Percentiles rank a stretch among this genome's conserved stretches.
These are phyloP conservation scores for Naematelia aurantialba DNA, from an alignment of 768 basidiomycete species.

Conservation along the genomic window DNA sequence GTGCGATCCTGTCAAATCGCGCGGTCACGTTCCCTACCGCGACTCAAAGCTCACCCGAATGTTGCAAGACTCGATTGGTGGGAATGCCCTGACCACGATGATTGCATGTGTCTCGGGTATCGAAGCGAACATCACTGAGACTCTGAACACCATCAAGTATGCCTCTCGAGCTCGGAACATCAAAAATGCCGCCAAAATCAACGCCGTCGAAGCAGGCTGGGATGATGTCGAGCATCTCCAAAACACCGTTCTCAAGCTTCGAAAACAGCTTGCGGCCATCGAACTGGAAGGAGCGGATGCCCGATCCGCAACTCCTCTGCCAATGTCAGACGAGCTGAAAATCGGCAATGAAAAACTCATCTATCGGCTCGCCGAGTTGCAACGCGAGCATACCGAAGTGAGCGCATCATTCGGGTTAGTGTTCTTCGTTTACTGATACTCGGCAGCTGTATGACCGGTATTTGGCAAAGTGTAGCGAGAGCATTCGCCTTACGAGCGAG, in stretches of 20 bases:
- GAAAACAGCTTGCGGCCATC: constrained; percentile 77
- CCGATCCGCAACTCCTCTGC: background rate
- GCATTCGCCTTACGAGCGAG: constrained; percentile 40
- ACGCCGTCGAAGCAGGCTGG: constrained; percentile 96
- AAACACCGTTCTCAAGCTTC: constrained; percentile 72
- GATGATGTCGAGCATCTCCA: constrained; percentile 97
- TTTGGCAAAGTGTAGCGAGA: constrained; percentile 40
- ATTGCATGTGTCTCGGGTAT: constrained; percentile 95
- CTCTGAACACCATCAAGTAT: constrained; percentile 75
- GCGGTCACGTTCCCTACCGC: constrained; percentile 91
- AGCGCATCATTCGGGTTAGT: constrained; percentile 49
- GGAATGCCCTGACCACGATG: constrained; percentile 97
- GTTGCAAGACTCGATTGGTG: constrained; percentile 73
- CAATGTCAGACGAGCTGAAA: constrained; percentile 52
- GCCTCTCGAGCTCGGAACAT: constrained; percentile 96
- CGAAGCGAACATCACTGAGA: constrained; percentile 92
- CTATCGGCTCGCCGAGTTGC: constrained; percentile 75
- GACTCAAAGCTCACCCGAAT: constrained; percentile 97
- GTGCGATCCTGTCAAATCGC: constrained; percentile 83
- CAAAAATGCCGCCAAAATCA: constrained; percentile 86
- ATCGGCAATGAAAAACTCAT: constrained; percentile 71
- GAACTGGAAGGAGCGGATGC: constrained; percentile 52
- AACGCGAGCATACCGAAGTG: constrained; percentile 79
- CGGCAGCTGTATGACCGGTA: constrained; percentile 39
- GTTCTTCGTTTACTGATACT: constrained; percentile 1